Conservation (phyloP, 139 green algal genomes). For the Prasinococcaceae sp. region DNA sequence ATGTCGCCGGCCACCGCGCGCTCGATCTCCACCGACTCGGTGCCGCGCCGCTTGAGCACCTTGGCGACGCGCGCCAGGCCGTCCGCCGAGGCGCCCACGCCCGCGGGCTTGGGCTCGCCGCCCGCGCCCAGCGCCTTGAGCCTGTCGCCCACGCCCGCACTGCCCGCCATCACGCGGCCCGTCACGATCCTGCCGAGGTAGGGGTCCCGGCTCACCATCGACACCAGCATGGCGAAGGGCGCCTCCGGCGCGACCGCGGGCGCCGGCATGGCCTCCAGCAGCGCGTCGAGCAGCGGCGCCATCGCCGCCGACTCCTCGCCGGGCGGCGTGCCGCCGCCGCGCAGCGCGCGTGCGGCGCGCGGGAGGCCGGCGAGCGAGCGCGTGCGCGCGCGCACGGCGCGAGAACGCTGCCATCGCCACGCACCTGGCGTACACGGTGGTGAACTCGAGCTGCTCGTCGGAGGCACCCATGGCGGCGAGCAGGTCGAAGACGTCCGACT, state of each 20-base stretch:
- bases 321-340: not conserved
- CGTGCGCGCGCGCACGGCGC: too few species aligned
- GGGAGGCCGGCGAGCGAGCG: too few species aligned
- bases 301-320: constrained; percentile 27
- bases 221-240: constrained; percentile 59
- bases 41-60: constrained; percentile 51
- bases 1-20: constrained; percentile 60
- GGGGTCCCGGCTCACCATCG: constrained; percentile 66
- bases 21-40: constrained; percentile 34
- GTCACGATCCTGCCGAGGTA: constrained; percentile 66
- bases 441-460: constrained; percentile 82
- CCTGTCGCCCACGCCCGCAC: constrained; percentile 41
- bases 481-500: constrained; percentile 63
- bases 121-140: constrained; percentile 23
- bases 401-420: too few species aligned
- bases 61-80: constrained; percentile 35
- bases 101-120: not conserved
- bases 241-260: constrained; percentile 22
- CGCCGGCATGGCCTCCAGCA: constrained; percentile 49
- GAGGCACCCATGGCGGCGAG: constrained; percentile 60
- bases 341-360: too few species aligned
- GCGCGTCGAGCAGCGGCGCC: constrained; percentile 58
- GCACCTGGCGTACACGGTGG: constrained; percentile 62
- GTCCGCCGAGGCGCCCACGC: not conserved
- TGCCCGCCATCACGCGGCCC: constrained; percentile 50